Percentiles rank a stretch among this genome's conserved stretches.
Conservation (phyloP, 257 asterid species). For the Linaria vulgaris region DNA sequence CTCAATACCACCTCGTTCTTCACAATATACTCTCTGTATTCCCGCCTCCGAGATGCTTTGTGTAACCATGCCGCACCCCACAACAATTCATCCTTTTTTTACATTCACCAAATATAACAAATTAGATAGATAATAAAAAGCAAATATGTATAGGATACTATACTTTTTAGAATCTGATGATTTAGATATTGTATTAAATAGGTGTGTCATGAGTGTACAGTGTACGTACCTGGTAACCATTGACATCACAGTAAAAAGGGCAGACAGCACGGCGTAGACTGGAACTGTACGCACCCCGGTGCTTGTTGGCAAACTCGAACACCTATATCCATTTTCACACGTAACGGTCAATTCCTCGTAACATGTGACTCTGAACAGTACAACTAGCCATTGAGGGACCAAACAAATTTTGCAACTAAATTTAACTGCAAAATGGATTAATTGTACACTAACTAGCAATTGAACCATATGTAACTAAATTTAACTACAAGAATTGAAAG, state of each 20-base stretch:
- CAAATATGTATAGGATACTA: no score
- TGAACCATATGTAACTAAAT: no score
- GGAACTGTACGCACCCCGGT: conserved; percentile 83
- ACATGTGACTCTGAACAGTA: not conserved
- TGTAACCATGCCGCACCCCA: conserved; percentile 97
- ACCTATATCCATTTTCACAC: conserved; percentile 47
- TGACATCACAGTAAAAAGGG: conserved; percentile 84
- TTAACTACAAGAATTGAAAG: no score
- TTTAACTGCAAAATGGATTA: no score
- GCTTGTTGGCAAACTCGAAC: conserved; percentile 82
- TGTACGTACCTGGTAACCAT: conserved; percentile 94
- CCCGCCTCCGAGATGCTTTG: conserved; percentile 78
- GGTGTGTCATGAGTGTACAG: no score
- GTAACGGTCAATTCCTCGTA: conserved; percentile 29
- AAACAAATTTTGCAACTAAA: no score
- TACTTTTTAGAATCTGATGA: no score
- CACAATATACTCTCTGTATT: conserved; percentile 71
- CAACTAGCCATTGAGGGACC: no score
- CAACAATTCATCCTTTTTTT: conserved; percentile 63
- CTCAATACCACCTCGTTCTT: conserved; percentile 68
- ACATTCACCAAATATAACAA: no score
- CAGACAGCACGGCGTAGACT: conserved; percentile 72
- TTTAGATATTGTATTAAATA: no score
- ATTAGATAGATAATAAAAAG: not conserved
- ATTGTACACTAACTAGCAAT: no score